phyloP scores from a whole-genome alignment of 1,139 yeast species.

The Nakaseomyces uthaithaninus region DNA sequence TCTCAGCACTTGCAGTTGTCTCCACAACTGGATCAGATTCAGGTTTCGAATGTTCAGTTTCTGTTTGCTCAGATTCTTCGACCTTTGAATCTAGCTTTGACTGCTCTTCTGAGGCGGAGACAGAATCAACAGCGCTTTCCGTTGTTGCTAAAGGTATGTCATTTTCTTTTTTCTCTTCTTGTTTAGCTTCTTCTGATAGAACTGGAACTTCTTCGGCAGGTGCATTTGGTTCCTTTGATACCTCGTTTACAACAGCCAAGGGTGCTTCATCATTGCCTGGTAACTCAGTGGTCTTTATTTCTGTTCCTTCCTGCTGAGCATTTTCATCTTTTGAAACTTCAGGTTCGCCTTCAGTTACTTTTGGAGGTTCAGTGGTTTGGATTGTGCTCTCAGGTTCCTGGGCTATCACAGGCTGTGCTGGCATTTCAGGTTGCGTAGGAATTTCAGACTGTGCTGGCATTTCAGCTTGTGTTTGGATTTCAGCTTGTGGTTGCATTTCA shows the following conservation, averaged over 20 bases:
- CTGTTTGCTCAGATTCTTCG: conserved; percentile 8
- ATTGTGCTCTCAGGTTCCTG: background rate
- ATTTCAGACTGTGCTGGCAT: too few relatives aligned
- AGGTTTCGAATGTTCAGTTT: conserved; percentile 8
- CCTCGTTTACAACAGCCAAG: background rate
- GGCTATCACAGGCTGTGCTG: too few relatives aligned
- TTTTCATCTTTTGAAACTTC: conserved; percentile 4
- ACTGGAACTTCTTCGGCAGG: conserved; percentile 8
- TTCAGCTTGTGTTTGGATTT: background rate
- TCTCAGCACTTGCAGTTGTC: background rate
- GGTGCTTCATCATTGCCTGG: background rate
- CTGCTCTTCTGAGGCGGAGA: conserved; percentile 8
- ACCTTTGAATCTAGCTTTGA: conserved; percentile 10
- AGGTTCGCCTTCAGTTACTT: conserved; percentile 3
- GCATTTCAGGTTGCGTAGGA: too few relatives aligned
- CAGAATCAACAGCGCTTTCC: conserved; percentile 8
- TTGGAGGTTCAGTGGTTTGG: conserved; percentile 1
- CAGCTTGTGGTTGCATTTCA: background rate
- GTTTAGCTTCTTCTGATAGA: background rate
- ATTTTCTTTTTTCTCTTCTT: conserved; percentile 8
- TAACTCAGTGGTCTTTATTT: conserved; percentile 1
- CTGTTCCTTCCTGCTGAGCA: background rate
- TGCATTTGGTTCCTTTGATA: conserved; percentile 7
- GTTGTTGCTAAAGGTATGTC: conserved; percentile 9
- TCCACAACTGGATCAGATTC: conserved; percentile 2